Conservation (phyloP, 106 monocot genomes). For the Dioscorea dumetorum region DNA sequence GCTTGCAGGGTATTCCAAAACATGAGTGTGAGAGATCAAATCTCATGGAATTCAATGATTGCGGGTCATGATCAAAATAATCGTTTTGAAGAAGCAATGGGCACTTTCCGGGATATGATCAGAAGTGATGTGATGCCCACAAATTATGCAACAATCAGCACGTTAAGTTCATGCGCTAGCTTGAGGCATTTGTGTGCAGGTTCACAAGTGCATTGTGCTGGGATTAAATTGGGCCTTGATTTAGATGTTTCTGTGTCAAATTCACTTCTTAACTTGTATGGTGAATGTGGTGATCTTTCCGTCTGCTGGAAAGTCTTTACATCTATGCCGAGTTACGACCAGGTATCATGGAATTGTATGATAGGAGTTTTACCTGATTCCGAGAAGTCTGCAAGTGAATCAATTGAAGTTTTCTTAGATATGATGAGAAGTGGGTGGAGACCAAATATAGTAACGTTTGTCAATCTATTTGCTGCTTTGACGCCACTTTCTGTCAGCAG, state of each 20-base stretch:
- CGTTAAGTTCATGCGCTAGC: slow-evolving; percentile 56
- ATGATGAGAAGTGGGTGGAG: slow-evolving; percentile 62
- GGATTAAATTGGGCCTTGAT: slow-evolving; percentile 64
- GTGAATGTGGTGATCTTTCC: slow-evolving; percentile 36
- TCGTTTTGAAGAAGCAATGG: slow-evolving; percentile 39
- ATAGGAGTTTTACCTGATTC: slow-evolving; percentile 54
- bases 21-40: slow-evolving; percentile 47
- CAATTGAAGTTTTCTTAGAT: slow-evolving; percentile 32
- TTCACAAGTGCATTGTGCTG: slow-evolving; percentile 41
- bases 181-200: slow-evolving; percentile 34
- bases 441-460: slow-evolving; percentile 63
- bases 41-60: slow-evolving; percentile 84
- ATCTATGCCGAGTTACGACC: slow-evolving; percentile 50
- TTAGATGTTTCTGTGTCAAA: slow-evolving; percentile 74
- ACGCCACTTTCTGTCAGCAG: slow-evolving; percentile 43
- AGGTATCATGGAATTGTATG: slow-evolving; percentile 89
- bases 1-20: slow-evolving; percentile 47
- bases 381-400: slow-evolving; percentile 22
- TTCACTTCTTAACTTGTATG: slow-evolving; percentile 66
- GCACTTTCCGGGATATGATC: slow-evolving; percentile 40
- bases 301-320: slow-evolving; percentile 60
- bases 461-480: slow-evolving; percentile 53
- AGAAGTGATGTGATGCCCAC: slow-evolving; percentile 27
- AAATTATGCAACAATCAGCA: slow-evolving; percentile 61
- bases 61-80: slow-evolving; percentile 77